phyloP scores from a whole-genome alignment of 176 grass and related monocot species.

The Musa itinerans region DNA sequence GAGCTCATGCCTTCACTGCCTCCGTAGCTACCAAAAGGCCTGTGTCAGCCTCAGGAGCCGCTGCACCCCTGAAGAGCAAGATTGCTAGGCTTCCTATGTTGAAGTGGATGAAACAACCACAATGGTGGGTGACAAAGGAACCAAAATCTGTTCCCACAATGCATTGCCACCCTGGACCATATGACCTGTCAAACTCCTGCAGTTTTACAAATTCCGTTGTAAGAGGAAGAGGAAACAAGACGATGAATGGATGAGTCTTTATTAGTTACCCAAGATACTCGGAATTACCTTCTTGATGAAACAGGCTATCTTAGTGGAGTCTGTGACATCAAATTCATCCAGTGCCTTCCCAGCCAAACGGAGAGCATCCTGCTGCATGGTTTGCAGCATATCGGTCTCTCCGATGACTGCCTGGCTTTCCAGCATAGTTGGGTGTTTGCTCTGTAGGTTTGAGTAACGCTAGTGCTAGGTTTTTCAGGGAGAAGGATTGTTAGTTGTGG shows the following conservation, averaged over 20 bases:
- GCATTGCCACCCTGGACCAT: slow-evolving; percentile 50
- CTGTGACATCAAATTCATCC: slow-evolving; percentile 33
- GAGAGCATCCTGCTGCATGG: slow-evolving; percentile 37
- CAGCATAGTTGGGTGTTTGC: slow-evolving; percentile 22
- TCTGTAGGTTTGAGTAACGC: not conserved
- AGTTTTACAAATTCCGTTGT: not conserved
- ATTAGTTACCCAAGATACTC: not conserved
- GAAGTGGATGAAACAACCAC: slow-evolving; percentile 62
- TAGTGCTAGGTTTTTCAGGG: not conserved
- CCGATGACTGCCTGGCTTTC: slow-evolving; percentile 50
- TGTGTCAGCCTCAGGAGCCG: not conserved
- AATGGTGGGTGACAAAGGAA: slow-evolving; percentile 49
- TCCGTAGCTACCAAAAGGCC: slow-evolving; percentile 15
- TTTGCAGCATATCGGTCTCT: slow-evolving; percentile 40
- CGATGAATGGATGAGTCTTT: not conserved
- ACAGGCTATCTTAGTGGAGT: slow-evolving; percentile 35
- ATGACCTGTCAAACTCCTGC: slow-evolving; percentile 46
- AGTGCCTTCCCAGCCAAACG: slow-evolving; percentile 43
- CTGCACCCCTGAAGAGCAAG: slow-evolving; percentile 42
- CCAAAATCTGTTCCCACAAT: slow-evolving; percentile 49
- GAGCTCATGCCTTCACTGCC: slow-evolving; percentile 13
- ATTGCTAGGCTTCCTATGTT: slow-evolving; percentile 50
- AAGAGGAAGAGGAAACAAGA: not conserved
- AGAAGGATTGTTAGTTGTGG: not conserved
- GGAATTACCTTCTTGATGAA: slow-evolving; percentile 46